Evolutionary conservation across 495 filamentous ascomycete species (phyloP).

Genomic region (Tetracladium setigerum): DNA sequence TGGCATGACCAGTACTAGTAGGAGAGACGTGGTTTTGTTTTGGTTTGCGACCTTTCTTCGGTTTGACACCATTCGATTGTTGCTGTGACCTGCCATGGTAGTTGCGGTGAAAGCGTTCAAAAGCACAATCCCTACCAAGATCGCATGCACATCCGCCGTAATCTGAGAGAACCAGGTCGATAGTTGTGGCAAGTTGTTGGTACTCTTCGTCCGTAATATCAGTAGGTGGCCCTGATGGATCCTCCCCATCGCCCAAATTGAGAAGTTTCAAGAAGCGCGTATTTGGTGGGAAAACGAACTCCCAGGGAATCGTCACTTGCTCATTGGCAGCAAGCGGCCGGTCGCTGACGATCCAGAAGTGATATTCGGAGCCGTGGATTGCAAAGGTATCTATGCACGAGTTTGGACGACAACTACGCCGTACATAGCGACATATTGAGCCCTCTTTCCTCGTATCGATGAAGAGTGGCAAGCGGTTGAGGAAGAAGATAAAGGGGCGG

Average conservation of each 20-base stretch:
- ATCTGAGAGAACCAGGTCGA: constrained; percentile 71
- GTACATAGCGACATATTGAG: constrained; percentile 72
- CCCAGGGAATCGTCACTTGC: constrained; percentile 50
- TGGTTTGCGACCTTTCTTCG: constrained; percentile 47
- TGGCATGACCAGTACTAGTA: constrained; percentile 56
- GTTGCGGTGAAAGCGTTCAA: constrained; percentile 67
- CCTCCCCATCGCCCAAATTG: constrained; percentile 41
- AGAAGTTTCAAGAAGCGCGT: constrained; percentile 38
- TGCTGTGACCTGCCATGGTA: constrained; percentile 40
- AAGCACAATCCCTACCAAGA: constrained; percentile 52
- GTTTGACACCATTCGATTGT: constrained; percentile 47
- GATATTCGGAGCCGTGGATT: constrained; percentile 65
- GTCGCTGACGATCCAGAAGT: constrained; percentile 83
- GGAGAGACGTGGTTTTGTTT: constrained; percentile 53
- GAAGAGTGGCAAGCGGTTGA: constrained; percentile 73
- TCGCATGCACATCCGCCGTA: constrained; percentile 87
- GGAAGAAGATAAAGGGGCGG: constrained; percentile 80
- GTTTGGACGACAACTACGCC: constrained; percentile 86
- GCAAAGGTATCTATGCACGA: constrained; percentile 73
- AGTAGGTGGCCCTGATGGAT: constrained; percentile 24
- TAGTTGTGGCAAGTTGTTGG: constrained; percentile 38
- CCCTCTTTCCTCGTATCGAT: constrained; percentile 86
- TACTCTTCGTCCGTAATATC: constrained; percentile 44
- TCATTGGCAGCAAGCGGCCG: constrained; percentile 53
- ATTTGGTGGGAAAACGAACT: constrained; percentile 41